Evolutionary conservation across 2,329 filamentous ascomycete genomes (phyloP), one percentile per base, ranked within the genome.

Genomic region (Colletotrichum cordylinicola): DNA sequence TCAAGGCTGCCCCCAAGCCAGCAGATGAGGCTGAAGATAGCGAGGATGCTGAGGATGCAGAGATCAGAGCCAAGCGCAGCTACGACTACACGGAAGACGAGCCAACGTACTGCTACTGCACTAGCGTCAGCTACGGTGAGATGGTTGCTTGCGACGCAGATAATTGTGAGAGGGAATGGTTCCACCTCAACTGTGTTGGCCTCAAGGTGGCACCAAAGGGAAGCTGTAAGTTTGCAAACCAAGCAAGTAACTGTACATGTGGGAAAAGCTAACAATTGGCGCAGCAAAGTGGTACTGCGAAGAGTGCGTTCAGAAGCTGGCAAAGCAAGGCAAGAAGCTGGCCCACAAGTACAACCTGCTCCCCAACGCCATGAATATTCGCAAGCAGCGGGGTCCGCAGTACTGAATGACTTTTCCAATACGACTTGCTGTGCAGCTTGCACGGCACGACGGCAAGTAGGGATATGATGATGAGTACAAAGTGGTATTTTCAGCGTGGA

Each of bases 111-210:
- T 95, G 94, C 83, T 95, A 95, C 84, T 96, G 94, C 83, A 94
- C 95, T 79, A 91, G 93, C 64, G 92, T 95, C 70, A 95, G 94
- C 80, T 96, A 95, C 81, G 94, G 94, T 24, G 94, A 95, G 85
- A 96, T 96, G 94, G 94, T 96, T 58, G 94, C 93, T 4, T 96
- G 94, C 81, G 94, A 96, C 82, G 92, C 92, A 9, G 90, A 93
- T 75, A 90, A 91, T 65, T 96, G 94, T 84, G 90, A 91, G 78
- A 90, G 91, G 77, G 94, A 96, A 84, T 96, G 94, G 94, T 96
- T 96, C 86, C 94, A 96, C 87, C 85, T 97, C 66, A 93, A 93
- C 66, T 97, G 95, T 83, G 94, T 95, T 35, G 95, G 95, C 31
- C 85, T 97, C 80, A 94, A 93, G 80, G 94, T 94, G 75, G 94